Base-by-base conservation (phyloP, 768 basidiomycete genomes). In the Pleurotus pulmonarius region DNA sequence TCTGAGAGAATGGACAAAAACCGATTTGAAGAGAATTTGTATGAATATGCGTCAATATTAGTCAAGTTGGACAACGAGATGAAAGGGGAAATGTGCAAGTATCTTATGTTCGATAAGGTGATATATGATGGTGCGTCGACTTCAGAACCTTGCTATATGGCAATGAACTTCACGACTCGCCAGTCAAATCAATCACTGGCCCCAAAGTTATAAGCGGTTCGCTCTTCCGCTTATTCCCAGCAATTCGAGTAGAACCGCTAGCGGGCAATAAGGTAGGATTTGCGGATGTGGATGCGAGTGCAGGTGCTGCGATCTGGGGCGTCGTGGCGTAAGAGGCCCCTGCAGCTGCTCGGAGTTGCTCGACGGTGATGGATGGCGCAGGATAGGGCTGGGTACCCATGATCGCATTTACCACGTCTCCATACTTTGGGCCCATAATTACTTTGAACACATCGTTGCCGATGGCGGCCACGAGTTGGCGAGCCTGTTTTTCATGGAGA, bases 361-460 rank as follows among this genome's bases (percentile, higher is more conserved):
- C 4, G 26, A 26, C 26, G 26, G 26, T 26, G 26, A 26, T 26
- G 26, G 26, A 26, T 26, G 26, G 26, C 26, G 26, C 26, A 26
- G 11, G 46, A 18, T 20, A 71, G 5, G 55, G 49, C 24, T 59
- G 49, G 3, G 57, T 62, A 3, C 68, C 68, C 20, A 62, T 53
- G 5, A 74, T 37, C 1, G 70, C 66, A n/a, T 62, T 59, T 18
- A 59, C 26, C 22, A 73, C 67, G 55, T 74, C 73, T 1, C 43
- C 48, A 57, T 68, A 70, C 20, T 70, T 56, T 6, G 58, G 41
- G 9, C 70, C 73, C 69, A 74, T 70, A 22, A 75, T 58, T 51
- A 61, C 61, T 47, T 56, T 54, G 34, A 73, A 60, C 3, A 60
- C 54, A 43, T 60, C 63, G 25, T 69, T 65, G 11, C 71, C 72